These are phyloP conservation scores for Sporothrix pseudoabietina DNA, from an alignment of 2,329 filamentous ascomycete genomes.

Conservation along the genomic window DNA sequence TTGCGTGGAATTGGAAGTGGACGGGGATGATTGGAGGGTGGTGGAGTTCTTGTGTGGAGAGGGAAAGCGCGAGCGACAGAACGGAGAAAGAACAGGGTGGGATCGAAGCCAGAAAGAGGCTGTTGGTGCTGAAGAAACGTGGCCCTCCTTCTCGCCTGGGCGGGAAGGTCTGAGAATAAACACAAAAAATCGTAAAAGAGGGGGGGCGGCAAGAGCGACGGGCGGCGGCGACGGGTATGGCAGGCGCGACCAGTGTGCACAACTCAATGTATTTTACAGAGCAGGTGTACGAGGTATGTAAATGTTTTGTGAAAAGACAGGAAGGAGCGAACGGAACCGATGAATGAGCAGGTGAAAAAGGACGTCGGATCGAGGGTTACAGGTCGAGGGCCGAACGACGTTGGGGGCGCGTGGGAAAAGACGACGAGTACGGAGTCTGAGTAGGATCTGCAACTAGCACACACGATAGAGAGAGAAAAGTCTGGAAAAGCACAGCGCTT, in stretches of 20 bases:
- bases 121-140: constrained; percentile 29
- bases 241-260: not conserved
- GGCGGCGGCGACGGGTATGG: constrained; percentile 8
- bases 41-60: constrained; percentile 30
- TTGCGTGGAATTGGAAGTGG: constrained; percentile 33
- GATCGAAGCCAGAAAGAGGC: constrained; percentile 7
- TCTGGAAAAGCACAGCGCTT: not conserved
- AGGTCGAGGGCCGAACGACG: constrained; percentile 1
- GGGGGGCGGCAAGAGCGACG: constrained; percentile 20
- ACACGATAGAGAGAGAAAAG: not conserved
- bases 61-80: constrained; percentile 25
- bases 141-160: constrained; percentile 8
- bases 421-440: not conserved
- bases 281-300: not conserved
- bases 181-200: not conserved
- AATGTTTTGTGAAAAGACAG: not conserved
- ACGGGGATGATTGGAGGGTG: constrained; percentile 32
- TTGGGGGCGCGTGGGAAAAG: not conserved
- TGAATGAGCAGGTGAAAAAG: not conserved
- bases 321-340: not conserved
- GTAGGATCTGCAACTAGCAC: constrained; percentile 18
- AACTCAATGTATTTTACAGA: not conserved
- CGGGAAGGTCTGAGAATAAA: constrained; percentile 22
- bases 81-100: constrained; percentile 10
- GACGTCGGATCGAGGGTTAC: constrained; percentile 15